Conservation (phyloP, 495 filamentous ascomycete genomes). For the Talaromyces liani region DNA sequence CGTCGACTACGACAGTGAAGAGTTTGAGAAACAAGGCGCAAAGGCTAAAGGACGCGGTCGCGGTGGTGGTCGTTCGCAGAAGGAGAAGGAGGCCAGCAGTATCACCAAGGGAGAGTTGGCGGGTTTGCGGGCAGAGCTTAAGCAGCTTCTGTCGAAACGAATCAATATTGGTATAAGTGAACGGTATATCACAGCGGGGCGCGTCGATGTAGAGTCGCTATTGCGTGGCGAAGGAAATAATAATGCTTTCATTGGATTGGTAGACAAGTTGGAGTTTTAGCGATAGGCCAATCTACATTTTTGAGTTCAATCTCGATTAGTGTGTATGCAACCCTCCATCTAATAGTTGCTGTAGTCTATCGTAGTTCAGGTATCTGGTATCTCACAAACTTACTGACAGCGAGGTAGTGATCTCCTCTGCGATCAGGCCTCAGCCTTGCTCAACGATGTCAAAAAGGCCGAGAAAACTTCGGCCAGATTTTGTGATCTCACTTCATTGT, state of each 20-base stretch:
- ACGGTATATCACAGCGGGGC: conserved; percentile 73
- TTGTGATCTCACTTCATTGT: background rate
- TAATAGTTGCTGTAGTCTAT: background rate
- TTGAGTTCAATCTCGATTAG: background rate
- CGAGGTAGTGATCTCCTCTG: background rate
- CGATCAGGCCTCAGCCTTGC: background rate
- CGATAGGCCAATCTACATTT: background rate
- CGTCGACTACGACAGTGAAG: conserved; percentile 86
- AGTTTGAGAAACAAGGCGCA: conserved; percentile 54
- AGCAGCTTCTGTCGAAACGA: conserved; percentile 55
- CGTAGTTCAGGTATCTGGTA: background rate
- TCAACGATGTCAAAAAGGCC: background rate
- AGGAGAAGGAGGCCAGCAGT: conserved; percentile 60
- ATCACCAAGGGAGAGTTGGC: conserved; percentile 66
- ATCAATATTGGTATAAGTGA: conserved; percentile 91
- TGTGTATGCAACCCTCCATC: background rate
- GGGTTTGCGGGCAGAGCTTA: conserved; percentile 33
- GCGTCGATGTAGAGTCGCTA: conserved; percentile 74
- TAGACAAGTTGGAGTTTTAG: conserved; percentile 45
- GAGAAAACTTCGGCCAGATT: background rate
- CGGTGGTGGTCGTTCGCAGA: conserved; percentile 61
- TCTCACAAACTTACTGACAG: background rate
- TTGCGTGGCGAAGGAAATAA: conserved; percentile 53
- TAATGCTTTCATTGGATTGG: conserved; percentile 53
- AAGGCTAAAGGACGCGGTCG: conserved; percentile 59